Base-by-base conservation (phyloP, 2,329 filamentous ascomycete genomes). In the Cladophialophora exuberans region DNA sequence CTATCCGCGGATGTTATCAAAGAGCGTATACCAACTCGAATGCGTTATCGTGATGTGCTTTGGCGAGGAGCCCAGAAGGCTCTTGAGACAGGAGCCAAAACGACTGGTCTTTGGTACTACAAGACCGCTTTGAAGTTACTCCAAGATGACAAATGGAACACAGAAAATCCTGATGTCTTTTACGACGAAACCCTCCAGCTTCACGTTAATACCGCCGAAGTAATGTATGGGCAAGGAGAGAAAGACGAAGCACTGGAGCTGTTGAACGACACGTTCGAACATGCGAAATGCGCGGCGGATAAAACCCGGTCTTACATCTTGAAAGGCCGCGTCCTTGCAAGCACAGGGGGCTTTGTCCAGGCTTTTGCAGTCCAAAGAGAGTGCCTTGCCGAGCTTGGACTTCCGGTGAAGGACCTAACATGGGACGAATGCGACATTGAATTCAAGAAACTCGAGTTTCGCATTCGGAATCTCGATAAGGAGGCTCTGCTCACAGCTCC, bases 151-250 rank as follows among this genome's bases (percentile, higher is more conserved):
- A 85, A 89, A 1, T 97, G 93, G 93, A 78, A 83, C 36, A 85
- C 88, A 25, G 78, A 77, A 5, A 71, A 75, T 11, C 79, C 83
- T 4, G 93, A 97, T 67, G 86, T 88, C 0, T 87, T 84, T 41
- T 96, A 96, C 65, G 85, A 90, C 9, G 93, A 97, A 73, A 96
- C 91, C 0, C 78, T 95, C 59, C 85, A 87, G 59, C 77, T 96
- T 2, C 86, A 90, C 68, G 84, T 91, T 3, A 84, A 88, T 49
- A 84, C 89, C 3, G 89, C 91, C 3, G 91, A 96, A 69, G 90
- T 89, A 67, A 87, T 89, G 63, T 84, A 91, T 66, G 90, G 89
- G 65, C 87, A 92, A 76, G 85, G 85, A 3, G 83, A 90, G 61
- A 83, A 86, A 55, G 75, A 80, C 1, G 81, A 86, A 48, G 88